These are phyloP conservation scores for Nothomitra cinnamomea DNA, from an alignment of 2,329 filamentous ascomycete genomes.

Conservation along the genomic window DNA sequence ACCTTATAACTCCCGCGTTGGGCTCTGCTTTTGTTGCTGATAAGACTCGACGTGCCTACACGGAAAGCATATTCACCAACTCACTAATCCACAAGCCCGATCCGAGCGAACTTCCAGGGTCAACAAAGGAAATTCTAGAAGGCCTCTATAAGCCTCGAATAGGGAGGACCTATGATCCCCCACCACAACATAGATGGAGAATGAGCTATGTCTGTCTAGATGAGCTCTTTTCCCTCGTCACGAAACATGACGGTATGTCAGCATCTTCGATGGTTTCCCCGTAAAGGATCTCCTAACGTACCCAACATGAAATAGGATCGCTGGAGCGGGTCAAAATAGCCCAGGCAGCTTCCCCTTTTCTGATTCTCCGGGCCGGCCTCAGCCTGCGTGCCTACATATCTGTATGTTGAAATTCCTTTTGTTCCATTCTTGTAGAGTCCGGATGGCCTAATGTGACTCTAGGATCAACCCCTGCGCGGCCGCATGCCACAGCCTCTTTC, in stretches of 20 bases:
- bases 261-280: background rate
- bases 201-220: conserved; percentile 72
- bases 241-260: conserved; percentile 28
- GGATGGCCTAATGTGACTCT: background rate
- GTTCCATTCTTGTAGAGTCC: background rate
- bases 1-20: conserved; percentile 57
- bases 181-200: conserved; percentile 44
- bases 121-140: conserved; percentile 35
- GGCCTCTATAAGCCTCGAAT: conserved; percentile 46
- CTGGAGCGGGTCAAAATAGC: conserved; percentile 43
- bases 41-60: conserved; percentile 49
- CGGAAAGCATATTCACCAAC: conserved; percentile 59
- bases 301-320: background rate
- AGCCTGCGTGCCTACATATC: conserved; percentile 73
- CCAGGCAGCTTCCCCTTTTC: conserved; percentile 57
- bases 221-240: conserved; percentile 56
- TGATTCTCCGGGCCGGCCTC: conserved; percentile 67
- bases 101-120: conserved; percentile 37
- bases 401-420: background rate
- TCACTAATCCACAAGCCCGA: conserved; percentile 66
- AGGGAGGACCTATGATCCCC: conserved; percentile 54
- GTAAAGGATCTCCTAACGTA: background rate
- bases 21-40: conserved; percentile 50
- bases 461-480: conserved; percentile 74
- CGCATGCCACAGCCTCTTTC: conserved; percentile 74